Evolutionary conservation across 2,329 filamentous ascomycete genomes (phyloP).

Genomic region (Tolypocladium amazonense): DNA sequence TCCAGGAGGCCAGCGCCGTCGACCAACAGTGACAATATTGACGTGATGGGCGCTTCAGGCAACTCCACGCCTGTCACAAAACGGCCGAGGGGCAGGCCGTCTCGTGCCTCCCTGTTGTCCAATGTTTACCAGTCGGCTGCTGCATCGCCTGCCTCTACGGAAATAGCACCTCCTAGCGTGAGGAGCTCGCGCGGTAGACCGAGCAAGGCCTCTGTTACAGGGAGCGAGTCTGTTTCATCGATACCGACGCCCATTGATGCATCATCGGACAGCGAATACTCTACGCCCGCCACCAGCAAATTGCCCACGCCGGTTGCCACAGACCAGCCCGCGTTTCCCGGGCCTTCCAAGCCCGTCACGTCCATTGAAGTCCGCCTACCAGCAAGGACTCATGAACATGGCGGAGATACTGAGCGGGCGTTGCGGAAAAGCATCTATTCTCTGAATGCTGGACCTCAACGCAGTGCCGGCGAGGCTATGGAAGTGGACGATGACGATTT

Average conservation of each 20-base stretch:
- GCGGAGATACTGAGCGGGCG: conserved; percentile 16
- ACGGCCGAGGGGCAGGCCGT: conserved; percentile 14
- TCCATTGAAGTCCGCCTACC: conserved; percentile 20
- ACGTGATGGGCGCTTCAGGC: not conserved
- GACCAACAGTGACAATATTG: not conserved
- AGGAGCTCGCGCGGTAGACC: conserved; percentile 6
- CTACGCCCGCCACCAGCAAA: conserved; percentile 26
- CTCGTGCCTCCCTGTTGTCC: conserved; percentile 6
- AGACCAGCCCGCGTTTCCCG: conserved; percentile 4
- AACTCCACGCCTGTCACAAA: conserved; percentile 2
- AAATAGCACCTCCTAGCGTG: not conserved
- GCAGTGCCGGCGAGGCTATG: conserved; percentile 25
- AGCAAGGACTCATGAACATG: conserved; percentile 6
- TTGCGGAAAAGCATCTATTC: conserved; percentile 34
- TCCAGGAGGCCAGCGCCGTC: conserved; percentile 6
- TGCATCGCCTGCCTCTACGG: conserved; percentile 1
- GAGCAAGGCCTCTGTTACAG: conserved; percentile 7
- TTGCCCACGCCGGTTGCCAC: conserved; percentile 21
- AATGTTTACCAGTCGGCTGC: conserved; percentile 5
- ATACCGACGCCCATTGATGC: conserved; percentile 16
- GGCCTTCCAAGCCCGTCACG: not conserved
- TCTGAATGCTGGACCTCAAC: conserved; percentile 35
- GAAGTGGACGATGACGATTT: conserved; percentile 25
- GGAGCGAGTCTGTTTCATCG: conserved; percentile 21
- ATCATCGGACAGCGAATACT: conserved; percentile 21